A percentile compares a stretch with the other conserved stretches of the same genome.
Conservation (phyloP, 2,329 filamentous ascomycete species). For the Hypoxylon sp. region DNA sequence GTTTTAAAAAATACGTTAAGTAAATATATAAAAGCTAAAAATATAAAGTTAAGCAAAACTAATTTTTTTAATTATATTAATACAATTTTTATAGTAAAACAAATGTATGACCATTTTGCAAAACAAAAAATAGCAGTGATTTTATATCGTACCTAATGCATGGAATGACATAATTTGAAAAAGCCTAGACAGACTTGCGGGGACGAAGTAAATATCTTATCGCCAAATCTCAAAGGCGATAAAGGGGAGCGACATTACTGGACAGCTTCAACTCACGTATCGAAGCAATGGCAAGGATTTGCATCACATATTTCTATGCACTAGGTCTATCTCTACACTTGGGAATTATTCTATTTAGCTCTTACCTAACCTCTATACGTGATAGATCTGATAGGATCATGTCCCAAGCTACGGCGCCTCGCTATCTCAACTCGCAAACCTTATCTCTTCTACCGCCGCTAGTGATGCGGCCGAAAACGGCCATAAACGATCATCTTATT, state of each 20-base stretch:
- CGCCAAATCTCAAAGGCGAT: constrained; percentile 17
- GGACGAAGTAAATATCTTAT: constrained; percentile 31
- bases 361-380: constrained; percentile 36
- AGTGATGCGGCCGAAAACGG: constrained; percentile 47
- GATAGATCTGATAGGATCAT: constrained; percentile 26
- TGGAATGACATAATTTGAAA: not conserved
- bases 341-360: constrained; percentile 21
- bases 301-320: constrained; percentile 26
- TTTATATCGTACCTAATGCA: not conserved
- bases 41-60: too few species aligned
- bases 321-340: constrained; percentile 14
- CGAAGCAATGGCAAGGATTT: constrained; percentile 41
- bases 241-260: constrained; percentile 31
- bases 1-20: too few species aligned
- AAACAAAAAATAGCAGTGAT: not conserved
- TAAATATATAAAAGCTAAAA: too few species aligned
- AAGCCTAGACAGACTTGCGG: constrained; percentile 18
- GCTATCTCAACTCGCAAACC: constrained; percentile 41
- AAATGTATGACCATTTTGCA: not conserved
- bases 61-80: not conserved
- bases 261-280: constrained; percentile 11
- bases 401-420: not conserved
- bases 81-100: not conserved
- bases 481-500: constrained; percentile 20
- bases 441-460: constrained; percentile 43